Conservation (phyloP, 2,329 filamentous ascomycete genomes). For the Botrytis elliptica region DNA sequence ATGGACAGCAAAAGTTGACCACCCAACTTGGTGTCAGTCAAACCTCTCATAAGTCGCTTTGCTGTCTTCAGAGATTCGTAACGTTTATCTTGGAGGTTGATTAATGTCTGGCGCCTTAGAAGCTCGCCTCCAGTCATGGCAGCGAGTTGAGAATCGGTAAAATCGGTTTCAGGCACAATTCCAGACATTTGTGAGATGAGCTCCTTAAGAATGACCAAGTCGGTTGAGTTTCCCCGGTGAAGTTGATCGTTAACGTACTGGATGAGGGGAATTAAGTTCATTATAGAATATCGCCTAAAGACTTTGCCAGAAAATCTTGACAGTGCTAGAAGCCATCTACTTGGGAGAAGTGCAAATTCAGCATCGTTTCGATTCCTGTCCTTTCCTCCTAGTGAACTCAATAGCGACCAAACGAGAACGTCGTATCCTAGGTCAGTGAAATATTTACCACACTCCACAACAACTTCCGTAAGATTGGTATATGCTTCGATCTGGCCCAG, state of each 20-base stretch:
- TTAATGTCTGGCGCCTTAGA: conserved; percentile 76
- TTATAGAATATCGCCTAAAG: conserved; percentile 79
- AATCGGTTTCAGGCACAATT: conserved; percentile 80
- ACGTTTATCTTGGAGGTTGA: conserved; percentile 77
- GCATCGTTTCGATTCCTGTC: conserved; percentile 62
- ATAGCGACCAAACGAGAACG: conserved; percentile 86
- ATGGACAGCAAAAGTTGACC: conserved; percentile 85
- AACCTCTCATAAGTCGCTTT: conserved; percentile 73
- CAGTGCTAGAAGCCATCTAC: conserved; percentile 86
- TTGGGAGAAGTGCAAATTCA: conserved; percentile 69
- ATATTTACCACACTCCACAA: conserved; percentile 92
- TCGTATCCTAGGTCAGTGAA: conserved; percentile 93
- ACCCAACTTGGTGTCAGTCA: conserved; percentile 75
- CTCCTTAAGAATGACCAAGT: conserved; percentile 88
- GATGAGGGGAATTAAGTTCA: conserved; percentile 81
- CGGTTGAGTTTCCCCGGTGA: conserved; percentile 77
- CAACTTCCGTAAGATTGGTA: conserved; percentile 88
- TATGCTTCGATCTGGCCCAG: conserved; percentile 92
- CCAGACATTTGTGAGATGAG: conserved; percentile 92
- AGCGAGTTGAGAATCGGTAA: conserved; percentile 82
- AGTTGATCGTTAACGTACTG: conserved; percentile 89
- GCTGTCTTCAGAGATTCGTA: conserved; percentile 74
- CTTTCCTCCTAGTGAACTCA: conserved; percentile 68
- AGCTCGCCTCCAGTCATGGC: conserved; percentile 85
- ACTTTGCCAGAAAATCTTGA: conserved; percentile 89